A percentile compares a stretch with the other conserved stretches of the same genome.
These are phyloP conservation scores for Fusarium sp. DNA, from an alignment of 2,329 filamentous ascomycete genomes.

Conservation along the genomic window DNA sequence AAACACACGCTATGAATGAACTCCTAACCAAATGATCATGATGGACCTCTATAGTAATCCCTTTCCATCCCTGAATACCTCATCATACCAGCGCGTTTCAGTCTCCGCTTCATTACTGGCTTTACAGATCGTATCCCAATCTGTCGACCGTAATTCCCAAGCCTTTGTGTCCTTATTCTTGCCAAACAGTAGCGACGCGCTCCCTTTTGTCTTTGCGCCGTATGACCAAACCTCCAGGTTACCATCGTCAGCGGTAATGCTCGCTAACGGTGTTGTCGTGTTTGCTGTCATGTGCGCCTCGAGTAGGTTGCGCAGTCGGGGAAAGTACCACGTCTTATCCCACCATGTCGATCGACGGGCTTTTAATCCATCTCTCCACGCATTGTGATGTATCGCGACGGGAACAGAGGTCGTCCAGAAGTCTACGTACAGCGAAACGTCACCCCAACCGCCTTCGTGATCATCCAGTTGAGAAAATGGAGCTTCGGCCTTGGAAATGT, in stretches of 20 bases:
- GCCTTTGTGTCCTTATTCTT: slow-evolving; percentile 32
- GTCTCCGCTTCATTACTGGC: slow-evolving; percentile 23
- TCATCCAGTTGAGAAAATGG: slow-evolving; percentile 22
- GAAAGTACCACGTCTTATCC: slow-evolving; percentile 42
- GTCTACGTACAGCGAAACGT: slow-evolving; percentile 36
- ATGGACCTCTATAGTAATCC: slow-evolving; percentile 23
- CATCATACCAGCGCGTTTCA: slow-evolving; percentile 32
- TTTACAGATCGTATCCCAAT: slow-evolving; percentile 35
- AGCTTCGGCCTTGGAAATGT: slow-evolving; percentile 27
- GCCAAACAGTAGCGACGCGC: slow-evolving; percentile 31
- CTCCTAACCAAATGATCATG: slow-evolving; percentile 14
- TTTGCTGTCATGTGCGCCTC: slow-evolving; percentile 28
- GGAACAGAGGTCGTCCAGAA: slow-evolving; percentile 38
- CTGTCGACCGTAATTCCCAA: slow-evolving; percentile 29
- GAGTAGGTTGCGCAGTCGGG: slow-evolving; percentile 34
- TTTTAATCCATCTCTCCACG: slow-evolving; percentile 39
- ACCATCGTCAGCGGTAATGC: slow-evolving; percentile 18
- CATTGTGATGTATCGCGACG: slow-evolving; percentile 42
- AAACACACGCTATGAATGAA: slow-evolving; percentile 36
- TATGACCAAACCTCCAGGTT: slow-evolving; percentile 29
- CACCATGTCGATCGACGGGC: slow-evolving; percentile 35
- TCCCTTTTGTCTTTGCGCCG: background rate
- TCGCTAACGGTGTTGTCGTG: slow-evolving; percentile 20
- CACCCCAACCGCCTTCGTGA: slow-evolving; percentile 23
- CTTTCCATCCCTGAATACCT: slow-evolving; percentile 37